phyloP scores from a whole-genome alignment of 208 protist species.

The Phytomonas francai region DNA sequence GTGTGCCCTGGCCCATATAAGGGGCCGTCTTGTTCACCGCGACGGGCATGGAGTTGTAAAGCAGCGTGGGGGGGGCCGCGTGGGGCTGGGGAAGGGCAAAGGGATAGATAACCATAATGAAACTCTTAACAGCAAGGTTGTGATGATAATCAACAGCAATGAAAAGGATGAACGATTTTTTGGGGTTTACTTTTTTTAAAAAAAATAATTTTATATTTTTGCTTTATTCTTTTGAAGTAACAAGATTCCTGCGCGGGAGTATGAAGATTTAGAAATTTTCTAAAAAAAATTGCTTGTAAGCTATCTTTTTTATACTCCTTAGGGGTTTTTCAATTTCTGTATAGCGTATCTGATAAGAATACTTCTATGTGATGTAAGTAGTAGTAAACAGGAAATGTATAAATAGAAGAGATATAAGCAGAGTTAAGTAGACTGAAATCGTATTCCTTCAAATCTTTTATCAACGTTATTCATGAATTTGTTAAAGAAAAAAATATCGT shows the following conservation, averaged over 20 bases:
- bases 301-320: too few relatives aligned
- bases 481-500: not conserved
- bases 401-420: conserved; percentile 1
- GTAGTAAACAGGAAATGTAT: not conserved
- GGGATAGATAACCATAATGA: not conserved
- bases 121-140: not conserved
- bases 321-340: not conserved
- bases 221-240: too few relatives aligned
- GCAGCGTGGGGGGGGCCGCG: not conserved
- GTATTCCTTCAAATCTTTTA: not conserved
- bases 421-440: not conserved
- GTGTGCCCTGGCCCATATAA: not conserved
- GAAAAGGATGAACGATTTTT: too few relatives aligned
- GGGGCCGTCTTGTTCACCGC: not conserved
- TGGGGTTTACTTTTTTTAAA: too few relatives aligned
- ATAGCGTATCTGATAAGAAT: not conserved
- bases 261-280: too few relatives aligned
- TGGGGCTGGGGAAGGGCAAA: not conserved
- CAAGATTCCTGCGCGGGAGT: too few relatives aligned
- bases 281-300: too few relatives aligned
- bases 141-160: too few relatives aligned
- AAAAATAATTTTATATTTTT: too few relatives aligned
- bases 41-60: not conserved
- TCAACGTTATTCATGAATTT: not conserved
- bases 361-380: not conserved